These are phyloP conservation scores for Mucor circinelloides DNA, from an alignment of 371 early-diverging fungal species.

Conservation along the genomic window DNA sequence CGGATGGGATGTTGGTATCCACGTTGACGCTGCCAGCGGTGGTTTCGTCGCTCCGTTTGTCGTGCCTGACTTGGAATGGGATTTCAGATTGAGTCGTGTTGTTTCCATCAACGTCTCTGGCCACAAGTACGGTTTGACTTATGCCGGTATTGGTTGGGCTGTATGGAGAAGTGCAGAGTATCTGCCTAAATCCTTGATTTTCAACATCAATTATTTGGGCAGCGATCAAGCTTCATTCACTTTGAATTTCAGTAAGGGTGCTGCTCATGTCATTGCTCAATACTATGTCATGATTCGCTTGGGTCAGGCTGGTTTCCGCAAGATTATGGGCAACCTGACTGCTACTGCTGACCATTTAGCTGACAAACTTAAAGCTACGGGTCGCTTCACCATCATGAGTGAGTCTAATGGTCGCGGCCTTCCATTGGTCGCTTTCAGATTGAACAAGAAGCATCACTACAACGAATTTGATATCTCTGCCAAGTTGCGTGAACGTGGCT, in stretches of 20 bases:
- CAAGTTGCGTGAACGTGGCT: constrained; percentile 56
- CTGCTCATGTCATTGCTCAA: constrained; percentile 65
- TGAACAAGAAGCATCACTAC: constrained; percentile 38
- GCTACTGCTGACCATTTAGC: constrained; percentile 57
- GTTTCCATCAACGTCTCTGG: constrained; percentile 73
- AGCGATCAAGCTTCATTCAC: constrained; percentile 70
- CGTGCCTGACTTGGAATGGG: constrained; percentile 72
- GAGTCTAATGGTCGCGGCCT: constrained; percentile 50
- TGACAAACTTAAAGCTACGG: constrained; percentile 52
- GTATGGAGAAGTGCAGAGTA: constrained; percentile 64
- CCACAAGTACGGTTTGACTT: constrained; percentile 79
- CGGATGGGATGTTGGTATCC: constrained; percentile 70
- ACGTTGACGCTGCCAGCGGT: constrained; percentile 80
- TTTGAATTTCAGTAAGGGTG: constrained; percentile 70
- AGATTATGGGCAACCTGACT: constrained; percentile 59
- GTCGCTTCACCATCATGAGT: constrained; percentile 61
- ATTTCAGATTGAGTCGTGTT: constrained; percentile 69
- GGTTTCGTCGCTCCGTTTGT: constrained; percentile 82
- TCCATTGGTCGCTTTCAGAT: constrained; percentile 69
- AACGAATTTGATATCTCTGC: constrained; percentile 55
- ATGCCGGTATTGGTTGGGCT: constrained; percentile 72
- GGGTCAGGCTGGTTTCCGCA: constrained; percentile 58
- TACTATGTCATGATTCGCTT: constrained; percentile 73
- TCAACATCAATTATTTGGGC: constrained; percentile 68
- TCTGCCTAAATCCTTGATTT: constrained; percentile 67